Base-by-base conservation (phyloP, 768 basidiomycete genomes). In the Mycena crocata region DNA sequence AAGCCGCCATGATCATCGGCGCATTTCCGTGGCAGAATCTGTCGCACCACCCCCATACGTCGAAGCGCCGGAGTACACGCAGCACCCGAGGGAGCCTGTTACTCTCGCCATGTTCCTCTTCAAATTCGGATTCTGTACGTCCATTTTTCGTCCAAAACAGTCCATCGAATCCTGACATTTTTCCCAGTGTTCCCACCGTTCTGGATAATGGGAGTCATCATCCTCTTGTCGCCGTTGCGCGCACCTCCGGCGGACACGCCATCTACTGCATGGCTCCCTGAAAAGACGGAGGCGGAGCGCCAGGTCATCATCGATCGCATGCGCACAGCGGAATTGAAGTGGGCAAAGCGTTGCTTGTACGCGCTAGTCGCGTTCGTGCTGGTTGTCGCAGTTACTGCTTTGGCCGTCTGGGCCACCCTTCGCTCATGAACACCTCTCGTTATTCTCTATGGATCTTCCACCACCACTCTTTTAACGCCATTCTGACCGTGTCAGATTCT, bases 61-160 rank as follows among this genome's bases (percentile, higher is more conserved):
- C 14, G 83, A 80, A 50, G 83, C 86, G 28, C 77, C 71, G 59
- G 79, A 66, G 32, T 74, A 70, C 49, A 45, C 72, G 55, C 73
- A 76, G 30, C 83, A 79, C 42, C 77, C 75, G 79, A 73, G 72
- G 19, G 87, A 90, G 77, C 82, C 83, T 39, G 75, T 81, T 9
- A 90, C 88, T 26, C 83, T 89, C 49, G 86, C 89, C 12, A 83
- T 84, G 76, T 87, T 85, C 75, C 76, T 90, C 55, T 90, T 90
- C 79, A 86, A 85, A 72, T 89, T 89, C 61, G 87, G 88, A 40
- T 89, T 90, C 74, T 71, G 89, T 90, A 71, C 74, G 89, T 80
- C 49, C 66, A 23, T 34, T 34, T 56, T 44, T 42, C 34, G 49
- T 50, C 10, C 23, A 26, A 14, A n/a, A 5, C 19, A 0, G 26